Base-by-base conservation (phyloP, 495 filamentous ascomycete genomes). In the Xanthoparmelia taractica region DNA sequence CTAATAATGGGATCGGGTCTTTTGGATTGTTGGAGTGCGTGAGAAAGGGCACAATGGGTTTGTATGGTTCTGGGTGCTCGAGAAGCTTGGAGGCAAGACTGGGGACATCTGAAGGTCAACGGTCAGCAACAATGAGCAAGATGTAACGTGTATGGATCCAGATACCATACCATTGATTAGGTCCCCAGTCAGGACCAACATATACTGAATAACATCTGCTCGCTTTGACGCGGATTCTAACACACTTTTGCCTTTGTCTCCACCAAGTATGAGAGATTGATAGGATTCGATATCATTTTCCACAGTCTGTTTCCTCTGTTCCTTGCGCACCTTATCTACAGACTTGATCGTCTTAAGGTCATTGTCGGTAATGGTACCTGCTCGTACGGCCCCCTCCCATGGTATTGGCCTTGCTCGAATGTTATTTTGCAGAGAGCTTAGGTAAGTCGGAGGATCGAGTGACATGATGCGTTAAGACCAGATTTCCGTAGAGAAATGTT, bases 321-420 rank as follows among this genome's bases (percentile, higher is more conserved):
- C 89, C 70, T 89, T 91, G 68, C 91, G 88, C 66, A 94, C 91
- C 77, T 97, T 98, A 74, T 97, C 95, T 68, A 97, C 90, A 57
- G 94, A 90, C 76, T 94, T 92, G 78, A 99, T 97, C 80, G 90
- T 92, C 79, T 88, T 92, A 69, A 97, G 82, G 72, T 99, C 91
- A 60, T 88, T 86, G 66, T 97, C 94, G 58, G 91, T 96, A 76
- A 99, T 90, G 71, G 90, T 93, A 68, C 90, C 89, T 70, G 90
- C 90, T 73, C 94, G 87, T 67, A 95, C 91, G 69, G 95, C 92
- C 65, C 94, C 94, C 74, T 97, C 95, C 94, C 94, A 99, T 54
- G 93, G 91, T 73, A 99, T 96, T 68, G 92, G 93, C 60, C 94
- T 83, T 65, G 86, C 84, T 68, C 95, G 89, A 71, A 96, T 96